Evolutionary conservation across 306 rosid genomes (phyloP), one percentile per base, ranked within the genome.

Genomic region (Dryas octopetala): DNA sequence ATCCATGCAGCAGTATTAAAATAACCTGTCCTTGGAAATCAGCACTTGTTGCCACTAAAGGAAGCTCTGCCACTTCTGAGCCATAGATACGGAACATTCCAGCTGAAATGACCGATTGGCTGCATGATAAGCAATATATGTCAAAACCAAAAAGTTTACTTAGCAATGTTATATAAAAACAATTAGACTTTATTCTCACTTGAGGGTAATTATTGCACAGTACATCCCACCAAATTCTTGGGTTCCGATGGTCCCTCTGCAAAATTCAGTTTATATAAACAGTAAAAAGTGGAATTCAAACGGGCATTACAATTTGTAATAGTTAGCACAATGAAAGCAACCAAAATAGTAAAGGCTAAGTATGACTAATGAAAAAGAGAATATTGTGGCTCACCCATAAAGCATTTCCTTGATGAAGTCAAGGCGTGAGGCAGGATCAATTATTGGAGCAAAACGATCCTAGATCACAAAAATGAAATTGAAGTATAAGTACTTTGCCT

Each of bases 351-450:
- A 45, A n/a, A 8, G 13, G 75, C 5, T 10, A 10, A 68, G 7
- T 7, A 38, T 14, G 7, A 2, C 19, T 9, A 14, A 19, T 43
- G 3, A 47, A 48, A n/a, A 10, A 64, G 49, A 71, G 45, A 43
- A 49, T 15, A 64, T 28, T 3, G 46, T 49, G 67, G 48, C 89
- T 79, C 79, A 96, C 99, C 98, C 99, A 76, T 80, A 92, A 51
- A 96, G 82, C 98, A 96, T 89, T n/a, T 91, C 81, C 11, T 95
- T 88, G 71, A 96, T 96, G 75, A 92, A 89, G 88, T 96, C 97
- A 8, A 85, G 89, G 46, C 91, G 87, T 32, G 99, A 86, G 53
- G 84, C 47, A 53, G 97, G 46, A 84, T 96, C 98, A 66, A 89
- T 86, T 53, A 96, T 96, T 16, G 99, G 98, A 84, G 89, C 87